Conservation (phyloP, 768 basidiomycete species). For the Hydnomerulius pinastri region DNA sequence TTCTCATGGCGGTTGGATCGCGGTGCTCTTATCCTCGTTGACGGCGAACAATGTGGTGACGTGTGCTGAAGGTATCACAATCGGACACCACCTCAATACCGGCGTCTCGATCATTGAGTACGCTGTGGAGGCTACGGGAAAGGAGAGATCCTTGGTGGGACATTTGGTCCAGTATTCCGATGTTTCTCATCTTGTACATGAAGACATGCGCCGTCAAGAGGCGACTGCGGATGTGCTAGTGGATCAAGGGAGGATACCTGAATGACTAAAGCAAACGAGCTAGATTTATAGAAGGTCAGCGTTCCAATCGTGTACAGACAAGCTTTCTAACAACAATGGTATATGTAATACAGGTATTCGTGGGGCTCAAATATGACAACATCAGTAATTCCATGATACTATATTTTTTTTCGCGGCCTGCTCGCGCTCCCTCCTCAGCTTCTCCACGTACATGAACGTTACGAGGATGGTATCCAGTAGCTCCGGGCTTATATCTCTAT, state of each 20-base stretch:
- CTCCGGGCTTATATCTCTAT: background rate
- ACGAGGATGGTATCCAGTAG: slow-evolving; percentile 5
- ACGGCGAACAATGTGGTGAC: slow-evolving; percentile 40
- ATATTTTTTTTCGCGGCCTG: background rate
- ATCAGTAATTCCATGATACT: background rate
- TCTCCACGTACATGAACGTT: slow-evolving; percentile 7
- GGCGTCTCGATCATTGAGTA: slow-evolving; percentile 61
- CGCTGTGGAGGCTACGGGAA: slow-evolving; percentile 26
- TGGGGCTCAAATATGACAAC: background rate
- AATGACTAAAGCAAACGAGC: background rate
- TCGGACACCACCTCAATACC: slow-evolving; percentile 28
- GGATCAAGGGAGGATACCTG: background rate
- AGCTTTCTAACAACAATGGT: background rate
- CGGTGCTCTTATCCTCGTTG: slow-evolving; percentile 50
- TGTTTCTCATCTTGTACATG: slow-evolving; percentile 48
- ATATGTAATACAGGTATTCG: background rate
- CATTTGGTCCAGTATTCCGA: slow-evolving; percentile 56
- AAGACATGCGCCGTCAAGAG: slow-evolving; percentile 35
- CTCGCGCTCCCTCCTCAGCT: slow-evolving; percentile 5
- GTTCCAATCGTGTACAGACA: background rate
- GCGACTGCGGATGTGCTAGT: slow-evolving; percentile 53
- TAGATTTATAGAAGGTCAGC: background rate
- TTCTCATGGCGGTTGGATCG: slow-evolving; percentile 69
- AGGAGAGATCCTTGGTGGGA: slow-evolving; percentile 27
- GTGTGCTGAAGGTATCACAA: slow-evolving; percentile 33